These are phyloP conservation scores for Penicillium paxilli DNA, from an alignment of 495 filamentous ascomycete genomes.

Conservation along the genomic window DNA sequence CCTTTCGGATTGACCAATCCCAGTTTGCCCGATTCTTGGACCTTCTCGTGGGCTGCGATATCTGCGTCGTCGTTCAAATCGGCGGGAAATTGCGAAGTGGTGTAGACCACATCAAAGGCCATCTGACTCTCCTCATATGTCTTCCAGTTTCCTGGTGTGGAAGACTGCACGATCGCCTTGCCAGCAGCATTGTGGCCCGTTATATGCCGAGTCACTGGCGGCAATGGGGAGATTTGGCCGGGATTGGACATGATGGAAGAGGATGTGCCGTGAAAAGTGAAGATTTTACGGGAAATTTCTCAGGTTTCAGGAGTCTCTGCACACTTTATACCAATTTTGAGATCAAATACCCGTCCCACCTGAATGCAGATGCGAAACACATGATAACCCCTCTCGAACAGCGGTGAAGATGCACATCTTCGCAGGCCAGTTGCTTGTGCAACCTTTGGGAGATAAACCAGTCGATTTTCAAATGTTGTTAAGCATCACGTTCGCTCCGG, in stretches of 20 bases:
- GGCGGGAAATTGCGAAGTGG: constrained; percentile 57
- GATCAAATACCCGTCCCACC: not conserved
- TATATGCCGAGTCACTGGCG: constrained; percentile 36
- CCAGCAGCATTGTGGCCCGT: constrained; percentile 38
- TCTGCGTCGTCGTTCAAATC: constrained; percentile 54
- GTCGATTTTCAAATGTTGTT: not conserved
- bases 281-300: not conserved
- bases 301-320: no score
- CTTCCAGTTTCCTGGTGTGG: constrained; percentile 16
- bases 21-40: constrained; percentile 35
- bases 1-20: constrained; percentile 56
- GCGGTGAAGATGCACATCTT: not conserved
- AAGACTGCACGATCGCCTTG: constrained; percentile 32
- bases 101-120: constrained; percentile 41
- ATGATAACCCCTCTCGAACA: not conserved
- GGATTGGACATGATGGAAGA: constrained; percentile 12
- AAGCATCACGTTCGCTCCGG: not conserved
- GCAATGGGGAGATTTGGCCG: constrained; percentile 30
- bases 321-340: no score
- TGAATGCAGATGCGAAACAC: not conserved
- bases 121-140: constrained; percentile 20
- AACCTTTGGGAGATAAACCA: not conserved
- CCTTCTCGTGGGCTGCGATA: constrained; percentile 30
- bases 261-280: not conserved
- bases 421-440: not conserved